Evolutionary conservation across 345 rosid genomes (phyloP), one percentile per base, ranked within the genome.

Genomic region (Populus simonii): DNA sequence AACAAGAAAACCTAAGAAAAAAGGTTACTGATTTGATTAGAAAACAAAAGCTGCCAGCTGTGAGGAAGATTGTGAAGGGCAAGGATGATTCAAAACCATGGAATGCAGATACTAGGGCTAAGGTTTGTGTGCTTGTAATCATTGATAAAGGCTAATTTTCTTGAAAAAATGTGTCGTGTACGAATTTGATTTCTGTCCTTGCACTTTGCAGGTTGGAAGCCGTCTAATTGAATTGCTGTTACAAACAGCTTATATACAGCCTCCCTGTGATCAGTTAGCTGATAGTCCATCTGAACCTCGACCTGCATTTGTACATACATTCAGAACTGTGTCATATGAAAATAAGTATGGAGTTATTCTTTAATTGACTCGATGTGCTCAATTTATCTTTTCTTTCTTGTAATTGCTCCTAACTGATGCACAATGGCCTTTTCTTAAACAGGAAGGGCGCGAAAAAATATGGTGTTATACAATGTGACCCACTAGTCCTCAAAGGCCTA

Each of bases 231-330:
- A 94, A 77, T 84, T 96, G 83, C 84, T 93, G 78, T 83, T 89
- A 79, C 88, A 82, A 85, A 92, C 90, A 71, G 98, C 99, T 80
- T 90, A 87, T 82, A 88, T 96, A 85, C 99, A 96, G 69, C 82
- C 94, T 76, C 92, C 98, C 77, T 72, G 86, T 78, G 79, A 89
- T 86, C 92, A 90, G 82, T 80, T 83, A 77, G 92, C 76, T 59
- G 87, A 89, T 80, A 83, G 73, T 82, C 94, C 91, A 61, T 97
- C 98, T 79, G 97, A 94, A 79, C 80, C 92, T 72, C 90, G 92
- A 53, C 99, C 99, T 80, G 99, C 99, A 86, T 96, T 96, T 91
- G 57, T 80, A 72, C 99, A 96, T 81, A 82, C 89, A 18, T 81
- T 86, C 68, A 89, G 74, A 86, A 85, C 89, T 55, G 73, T 85